These are phyloP conservation scores for Ilex paraguariensis DNA, from an alignment of 305 asterid species.

Conservation along the genomic window DNA sequence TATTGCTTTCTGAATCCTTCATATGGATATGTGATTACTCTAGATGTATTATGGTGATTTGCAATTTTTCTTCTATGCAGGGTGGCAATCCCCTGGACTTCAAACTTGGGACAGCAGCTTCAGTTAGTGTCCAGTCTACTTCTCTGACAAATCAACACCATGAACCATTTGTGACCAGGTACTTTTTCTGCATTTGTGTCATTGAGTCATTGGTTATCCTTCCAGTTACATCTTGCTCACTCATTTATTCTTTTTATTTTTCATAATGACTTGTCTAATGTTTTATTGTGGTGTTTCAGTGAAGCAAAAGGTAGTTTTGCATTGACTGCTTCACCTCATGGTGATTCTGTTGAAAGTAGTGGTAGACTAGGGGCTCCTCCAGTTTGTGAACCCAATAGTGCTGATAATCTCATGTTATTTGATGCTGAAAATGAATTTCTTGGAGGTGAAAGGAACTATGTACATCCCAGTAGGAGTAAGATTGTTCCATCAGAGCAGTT, in stretches of 20 bases:
- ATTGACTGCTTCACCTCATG: slow-evolving; percentile 79
- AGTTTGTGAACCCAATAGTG: slow-evolving; percentile 68
- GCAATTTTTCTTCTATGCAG: slow-evolving; percentile 39
- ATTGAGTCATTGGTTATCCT: neutral
- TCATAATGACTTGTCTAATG: slow-evolving; percentile 7
- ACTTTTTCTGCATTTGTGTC: slow-evolving; percentile 17
- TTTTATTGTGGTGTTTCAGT: slow-evolving; percentile 36
- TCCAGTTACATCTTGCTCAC: too few species aligned
- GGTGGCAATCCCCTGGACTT: slow-evolving; percentile 94
- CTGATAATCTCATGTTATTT: slow-evolving; percentile 81
- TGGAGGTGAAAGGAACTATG: slow-evolving; percentile 55
- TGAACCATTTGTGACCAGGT: slow-evolving; percentile 50
- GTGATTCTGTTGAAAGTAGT: slow-evolving; percentile 94
- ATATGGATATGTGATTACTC: slow-evolving; percentile 11
- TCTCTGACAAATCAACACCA: slow-evolving; percentile 40
- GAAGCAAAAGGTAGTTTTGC: slow-evolving; percentile 93
- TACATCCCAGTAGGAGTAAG: slow-evolving; percentile 44
- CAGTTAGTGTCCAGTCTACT: slow-evolving; percentile 83
- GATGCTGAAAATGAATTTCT: slow-evolving; percentile 59
- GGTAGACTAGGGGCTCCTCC: slow-evolving; percentile 72
- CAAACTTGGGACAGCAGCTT: slow-evolving; percentile 52
- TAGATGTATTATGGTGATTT: neutral
- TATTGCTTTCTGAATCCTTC: slow-evolving; percentile 19
- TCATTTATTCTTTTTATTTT: neutral
- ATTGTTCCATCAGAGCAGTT: slow-evolving; percentile 44